Evolutionary conservation across 2,329 filamentous ascomycete species (phyloP), one percentile per base, ranked within the genome.

Genomic region (Mollisiaceae sp.): DNA sequence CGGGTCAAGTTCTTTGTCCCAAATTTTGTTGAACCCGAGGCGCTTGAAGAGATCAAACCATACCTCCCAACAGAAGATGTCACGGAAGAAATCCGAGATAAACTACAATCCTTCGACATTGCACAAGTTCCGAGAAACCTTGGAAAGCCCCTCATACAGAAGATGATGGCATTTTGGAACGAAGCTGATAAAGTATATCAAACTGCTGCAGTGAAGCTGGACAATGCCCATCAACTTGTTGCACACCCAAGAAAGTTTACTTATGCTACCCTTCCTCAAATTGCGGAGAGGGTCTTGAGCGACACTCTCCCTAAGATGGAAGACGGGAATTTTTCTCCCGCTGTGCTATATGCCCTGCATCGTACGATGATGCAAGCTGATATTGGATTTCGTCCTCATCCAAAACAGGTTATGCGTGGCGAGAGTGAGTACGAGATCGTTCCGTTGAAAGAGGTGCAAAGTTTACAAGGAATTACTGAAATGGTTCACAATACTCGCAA

Each of bases 281-380:
- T 85, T 52, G 79, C 83, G 1, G 75, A 77, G 39, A 77, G 73
- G 8, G 71, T 86, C 27, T 81, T 63, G 62, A 69, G 70, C 68
- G 67, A 14, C 24, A 58, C 43, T 6, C 62, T 73, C 15, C 65
- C 73, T 36, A 69, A 60, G 43, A 32, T 60, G 11, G 27, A 69
- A 1, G 74, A 76, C 24, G 76, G 75, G 1, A 77, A 76, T 11
- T 83, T 83, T 61, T 78, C 82, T 0, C 69, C 82, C 0, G 72
- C 81, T 35, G 82, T 84, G 9, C 77, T 93, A 5, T 91, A 92
- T 72, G 91, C 91, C 4, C 86, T 93, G 8, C 89, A 93, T 70
- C 85, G 85, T 63, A 84, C 89, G 9, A 75, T 94, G 8, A 76
- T 83, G 27, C 80, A 83, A 47, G 83, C 88, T 65, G 86, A 89